These are phyloP conservation scores for Pseudogymnoascus verrucosus DNA, from an alignment of 2,329 filamentous ascomycete species.

Conservation along the genomic window DNA sequence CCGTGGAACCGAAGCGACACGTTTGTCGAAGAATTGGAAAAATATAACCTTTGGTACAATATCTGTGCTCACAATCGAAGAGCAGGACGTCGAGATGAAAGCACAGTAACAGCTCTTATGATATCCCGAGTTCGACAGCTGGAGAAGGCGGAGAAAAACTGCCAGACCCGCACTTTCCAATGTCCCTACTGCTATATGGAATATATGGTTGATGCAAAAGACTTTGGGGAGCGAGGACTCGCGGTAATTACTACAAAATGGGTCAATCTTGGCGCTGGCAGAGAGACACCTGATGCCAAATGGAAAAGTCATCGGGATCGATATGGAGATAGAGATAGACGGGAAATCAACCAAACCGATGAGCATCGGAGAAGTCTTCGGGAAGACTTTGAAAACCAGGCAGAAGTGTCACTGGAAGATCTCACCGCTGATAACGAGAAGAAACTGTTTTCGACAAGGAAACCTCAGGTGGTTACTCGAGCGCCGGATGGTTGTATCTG, in stretches of 20 bases:
- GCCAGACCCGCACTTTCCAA: background rate
- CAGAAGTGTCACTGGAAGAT: conserved; percentile 13
- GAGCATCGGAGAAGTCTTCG: conserved; percentile 13
- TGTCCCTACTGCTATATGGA: background rate
- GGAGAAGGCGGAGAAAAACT: background rate
- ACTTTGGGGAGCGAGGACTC: conserved; percentile 1
- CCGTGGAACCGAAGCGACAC: conserved; percentile 1
- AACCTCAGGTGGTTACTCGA: conserved; percentile 8
- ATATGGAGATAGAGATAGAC: background rate
- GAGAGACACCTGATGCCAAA: conserved; percentile 11
- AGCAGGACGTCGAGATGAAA: too few species aligned
- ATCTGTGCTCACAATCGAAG: background rate
- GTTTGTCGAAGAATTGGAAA: background rate
- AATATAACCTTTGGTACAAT: background rate
- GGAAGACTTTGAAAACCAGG: conserved; percentile 15
- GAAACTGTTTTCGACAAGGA: conserved; percentile 15
- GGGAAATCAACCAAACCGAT: conserved; percentile 11
- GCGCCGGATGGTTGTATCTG: conserved; percentile 12
- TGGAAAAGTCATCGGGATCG: conserved; percentile 10
- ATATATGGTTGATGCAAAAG: background rate
- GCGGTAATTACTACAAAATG: conserved; percentile 11
- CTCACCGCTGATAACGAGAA: conserved; percentile 16
- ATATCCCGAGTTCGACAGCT: background rate
- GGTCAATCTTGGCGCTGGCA: conserved; percentile 13
- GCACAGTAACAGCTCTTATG: background rate